Evolutionary conservation across 2,329 filamentous ascomycete species (phyloP).

Genomic region (Colletotrichum graminicola): DNA sequence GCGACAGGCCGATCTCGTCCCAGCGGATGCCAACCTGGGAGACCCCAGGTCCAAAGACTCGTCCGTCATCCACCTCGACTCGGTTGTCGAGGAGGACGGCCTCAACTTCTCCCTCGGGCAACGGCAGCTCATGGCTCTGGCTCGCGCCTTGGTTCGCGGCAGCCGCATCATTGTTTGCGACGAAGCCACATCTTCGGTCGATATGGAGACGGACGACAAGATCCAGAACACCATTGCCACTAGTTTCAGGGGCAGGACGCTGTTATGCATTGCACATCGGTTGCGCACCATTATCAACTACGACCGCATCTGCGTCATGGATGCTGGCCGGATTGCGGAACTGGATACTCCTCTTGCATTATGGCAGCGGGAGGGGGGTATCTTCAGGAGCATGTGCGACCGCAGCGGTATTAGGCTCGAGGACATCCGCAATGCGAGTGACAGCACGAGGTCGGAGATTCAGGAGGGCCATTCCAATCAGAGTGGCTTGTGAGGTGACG

Average conservation of each 20-base stretch:
- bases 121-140: slow-evolving; percentile 94
- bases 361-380: slow-evolving; percentile 76
- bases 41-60: slow-evolving; percentile 49
- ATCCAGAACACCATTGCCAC: slow-evolving; percentile 90
- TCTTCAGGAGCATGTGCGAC: slow-evolving; percentile 93
- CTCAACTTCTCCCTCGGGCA: slow-evolving; percentile 96
- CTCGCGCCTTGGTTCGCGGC: slow-evolving; percentile 87
- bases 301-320: slow-evolving; percentile 97
- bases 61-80: slow-evolving; percentile 84
- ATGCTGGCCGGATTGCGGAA: slow-evolving; percentile 87
- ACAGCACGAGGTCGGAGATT: slow-evolving; percentile 47
- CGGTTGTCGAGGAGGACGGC: slow-evolving; percentile 90
- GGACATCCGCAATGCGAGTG: slow-evolving; percentile 63
- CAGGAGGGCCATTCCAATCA: slow-evolving; percentile 33
- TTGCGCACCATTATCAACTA: slow-evolving; percentile 94
- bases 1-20: slow-evolving; percentile 80
- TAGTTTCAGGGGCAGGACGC: slow-evolving; percentile 86
- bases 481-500: slow-evolving; percentile 32
- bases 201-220: slow-evolving; percentile 97
- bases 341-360: slow-evolving; percentile 81
- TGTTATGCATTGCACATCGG: slow-evolving; percentile 93
- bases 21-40: slow-evolving; percentile 52
- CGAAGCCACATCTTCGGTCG: slow-evolving; percentile 92
- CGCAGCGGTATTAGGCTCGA: slow-evolving; percentile 78
- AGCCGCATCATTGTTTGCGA: slow-evolving; percentile 96